phyloP scores from a whole-genome alignment of 495 filamentous ascomycete species.

The Podospora tetraspora region DNA sequence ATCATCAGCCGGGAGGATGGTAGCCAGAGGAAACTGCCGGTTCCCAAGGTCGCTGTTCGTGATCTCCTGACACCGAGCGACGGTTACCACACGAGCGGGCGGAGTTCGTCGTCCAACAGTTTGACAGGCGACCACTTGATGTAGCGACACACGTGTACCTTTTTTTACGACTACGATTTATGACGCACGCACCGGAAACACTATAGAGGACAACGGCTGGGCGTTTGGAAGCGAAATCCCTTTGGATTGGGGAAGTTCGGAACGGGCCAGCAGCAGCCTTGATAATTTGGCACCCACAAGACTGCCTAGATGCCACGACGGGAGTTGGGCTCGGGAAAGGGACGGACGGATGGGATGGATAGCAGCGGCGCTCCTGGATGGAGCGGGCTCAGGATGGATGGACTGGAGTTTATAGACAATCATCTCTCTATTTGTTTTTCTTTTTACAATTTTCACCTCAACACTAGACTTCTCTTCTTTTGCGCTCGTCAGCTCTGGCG shows the following conservation, averaged over 20 bases:
- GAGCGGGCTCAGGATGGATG: constrained; percentile 1
- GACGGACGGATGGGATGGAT: not conserved
- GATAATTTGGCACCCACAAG: not conserved
- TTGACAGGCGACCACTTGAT: constrained; percentile 41
- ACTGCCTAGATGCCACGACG: not conserved
- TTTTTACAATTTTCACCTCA: not conserved
- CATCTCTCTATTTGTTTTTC: constrained; percentile 19
- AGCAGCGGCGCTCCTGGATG: not conserved
- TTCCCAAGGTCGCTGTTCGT: constrained; percentile 84
- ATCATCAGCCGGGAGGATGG: constrained; percentile 87
- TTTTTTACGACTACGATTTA: constrained; percentile 28
- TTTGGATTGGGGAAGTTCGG: constrained; percentile 8
- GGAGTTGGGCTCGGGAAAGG: not conserved
- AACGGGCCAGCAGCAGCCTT: not conserved
- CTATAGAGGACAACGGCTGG: constrained; percentile 7
- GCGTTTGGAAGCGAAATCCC: constrained; percentile 7
- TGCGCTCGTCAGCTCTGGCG: not conserved
- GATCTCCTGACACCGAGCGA: constrained; percentile 67
- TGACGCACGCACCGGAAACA: constrained; percentile 10
- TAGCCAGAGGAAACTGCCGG: constrained; percentile 85
- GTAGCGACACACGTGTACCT: constrained; percentile 21
- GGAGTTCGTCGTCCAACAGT: constrained; percentile 46
- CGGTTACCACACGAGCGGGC: constrained; percentile 51
- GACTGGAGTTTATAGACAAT: constrained; percentile 19
- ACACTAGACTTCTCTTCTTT: constrained; percentile 24